Evolutionary conservation across 371 early-diverging fungal genomes (phyloP).

Genomic region (Lichtheimia hyalospora): DNA sequence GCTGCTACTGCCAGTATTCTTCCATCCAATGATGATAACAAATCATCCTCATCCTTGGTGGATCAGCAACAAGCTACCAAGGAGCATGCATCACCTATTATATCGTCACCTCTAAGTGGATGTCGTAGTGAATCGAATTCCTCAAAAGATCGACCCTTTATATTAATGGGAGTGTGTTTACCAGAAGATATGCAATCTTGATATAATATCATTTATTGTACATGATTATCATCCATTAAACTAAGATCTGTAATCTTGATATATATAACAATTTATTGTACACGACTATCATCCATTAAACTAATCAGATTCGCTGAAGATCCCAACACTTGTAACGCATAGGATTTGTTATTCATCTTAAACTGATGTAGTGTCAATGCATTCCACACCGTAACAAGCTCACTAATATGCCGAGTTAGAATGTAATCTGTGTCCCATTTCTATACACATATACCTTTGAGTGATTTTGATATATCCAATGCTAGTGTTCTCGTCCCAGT

Average conservation of each 20-base stretch:
- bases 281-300: constrained; percentile 24
- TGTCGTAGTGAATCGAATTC: background rate
- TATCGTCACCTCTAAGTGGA: background rate
- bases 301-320: constrained; percentile 43
- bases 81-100: background rate
- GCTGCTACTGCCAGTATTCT: too few relatives aligned
- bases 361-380: constrained; percentile 39
- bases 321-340: constrained; percentile 32
- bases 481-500: constrained; percentile 36
- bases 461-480: constrained; percentile 39
- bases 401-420: constrained; percentile 16
- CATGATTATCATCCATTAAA: background rate
- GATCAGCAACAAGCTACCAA: background rate
- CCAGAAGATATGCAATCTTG: background rate
- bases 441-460: constrained; percentile 29
- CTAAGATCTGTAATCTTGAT: background rate
- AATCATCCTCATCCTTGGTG: background rate
- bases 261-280: background rate
- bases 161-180: constrained; percentile 2
- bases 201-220: background rate
- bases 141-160: background rate
- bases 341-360: constrained; percentile 23
- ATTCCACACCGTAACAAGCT: constrained; percentile 39
- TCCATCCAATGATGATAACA: too few relatives aligned
- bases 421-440: background rate